Percentiles rank a stretch among this genome's conserved stretches.
Conservation (phyloP, 2,329 filamentous ascomycete genomes). For the Cercospora sp. region DNA sequence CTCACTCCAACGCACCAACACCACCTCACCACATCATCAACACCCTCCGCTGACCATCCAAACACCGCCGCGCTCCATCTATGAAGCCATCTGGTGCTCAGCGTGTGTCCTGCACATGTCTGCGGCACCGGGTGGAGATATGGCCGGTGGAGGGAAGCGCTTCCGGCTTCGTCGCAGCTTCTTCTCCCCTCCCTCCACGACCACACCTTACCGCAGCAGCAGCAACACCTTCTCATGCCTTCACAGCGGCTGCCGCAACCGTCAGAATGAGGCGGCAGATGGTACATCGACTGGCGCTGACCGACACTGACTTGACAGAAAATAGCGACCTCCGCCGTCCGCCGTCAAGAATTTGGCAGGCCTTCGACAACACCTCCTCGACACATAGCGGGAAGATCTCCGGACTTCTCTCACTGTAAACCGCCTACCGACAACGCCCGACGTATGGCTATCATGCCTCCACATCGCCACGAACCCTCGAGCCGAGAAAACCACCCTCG, state of each 20-base stretch:
- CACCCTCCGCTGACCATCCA: constrained; percentile 1
- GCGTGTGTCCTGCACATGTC: background rate
- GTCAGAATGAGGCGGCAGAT: background rate
- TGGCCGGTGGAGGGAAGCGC: constrained; percentile 11
- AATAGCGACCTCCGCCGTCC: background rate
- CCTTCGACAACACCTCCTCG: background rate
- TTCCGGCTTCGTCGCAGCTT: constrained; percentile 10
- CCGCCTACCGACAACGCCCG: background rate
- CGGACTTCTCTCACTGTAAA: no score
- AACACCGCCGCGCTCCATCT: constrained; percentile 2
- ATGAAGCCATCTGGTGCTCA: constrained; percentile 6
- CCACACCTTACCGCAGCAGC: background rate
- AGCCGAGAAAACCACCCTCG: background rate
- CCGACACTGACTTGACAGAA: background rate
- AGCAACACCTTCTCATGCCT: background rate
- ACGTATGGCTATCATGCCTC: background rate
- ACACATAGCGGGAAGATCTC: background rate
- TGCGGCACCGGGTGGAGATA: constrained; percentile 3
- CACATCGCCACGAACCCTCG: background rate
- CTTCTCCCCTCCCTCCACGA: background rate
- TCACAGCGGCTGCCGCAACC: background rate
- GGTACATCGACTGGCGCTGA: background rate
- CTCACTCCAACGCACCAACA: constrained; percentile 10
- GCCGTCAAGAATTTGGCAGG: background rate
- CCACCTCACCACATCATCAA: constrained; percentile 5